Percentiles rank a stretch among this genome's conserved stretches.
Conservation (phyloP, 2,329 filamentous ascomycete species). For the Cladosporium sp. region DNA sequence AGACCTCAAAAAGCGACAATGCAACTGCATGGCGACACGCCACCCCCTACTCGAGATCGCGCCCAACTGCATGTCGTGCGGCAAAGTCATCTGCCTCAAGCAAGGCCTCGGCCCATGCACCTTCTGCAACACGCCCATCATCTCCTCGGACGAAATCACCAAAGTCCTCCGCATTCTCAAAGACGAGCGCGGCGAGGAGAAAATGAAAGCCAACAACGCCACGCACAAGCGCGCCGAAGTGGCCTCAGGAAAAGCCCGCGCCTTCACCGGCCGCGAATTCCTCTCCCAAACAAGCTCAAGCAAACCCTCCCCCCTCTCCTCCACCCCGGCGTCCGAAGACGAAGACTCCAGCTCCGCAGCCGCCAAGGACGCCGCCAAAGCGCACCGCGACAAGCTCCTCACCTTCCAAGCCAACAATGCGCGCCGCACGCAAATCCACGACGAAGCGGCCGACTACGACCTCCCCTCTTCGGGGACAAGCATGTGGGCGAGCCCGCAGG, state of each 20-base stretch:
- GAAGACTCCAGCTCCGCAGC: slow-evolving; percentile 46
- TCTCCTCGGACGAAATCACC: slow-evolving; percentile 71
- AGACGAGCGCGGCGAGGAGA: slow-evolving; percentile 81
- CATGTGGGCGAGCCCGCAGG: slow-evolving; percentile 81
- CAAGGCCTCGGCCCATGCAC: slow-evolving; percentile 94
- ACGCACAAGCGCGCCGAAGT: slow-evolving; percentile 64
- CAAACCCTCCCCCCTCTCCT: slow-evolving; percentile 33
- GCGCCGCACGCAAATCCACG: slow-evolving; percentile 74
- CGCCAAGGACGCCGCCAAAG: slow-evolving; percentile 64
- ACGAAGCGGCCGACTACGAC: slow-evolving; percentile 76
- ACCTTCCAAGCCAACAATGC: slow-evolving; percentile 84
- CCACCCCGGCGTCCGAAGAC: slow-evolving; percentile 24
- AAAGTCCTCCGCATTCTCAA: slow-evolving; percentile 79
- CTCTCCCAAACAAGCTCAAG: slow-evolving; percentile 31
- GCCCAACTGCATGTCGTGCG: slow-evolving; percentile 87
- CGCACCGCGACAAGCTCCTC: slow-evolving; percentile 77
- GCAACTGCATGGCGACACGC: slow-evolving; percentile 81
- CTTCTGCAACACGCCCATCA: slow-evolving; percentile 72
- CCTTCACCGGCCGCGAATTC: slow-evolving; percentile 35
- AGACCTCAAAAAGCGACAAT: slow-evolving; percentile 59
- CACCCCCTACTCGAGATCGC: slow-evolving; percentile 88
- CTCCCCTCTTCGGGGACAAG: slow-evolving; percentile 58
- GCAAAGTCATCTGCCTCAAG: slow-evolving; percentile 92
- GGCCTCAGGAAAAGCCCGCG: slow-evolving; percentile 37
- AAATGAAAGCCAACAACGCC: slow-evolving; percentile 75